Evolutionary conservation across 306 rosid species (phyloP), one percentile per base, ranked within the genome.

Genomic region (Rosa chinensis): DNA sequence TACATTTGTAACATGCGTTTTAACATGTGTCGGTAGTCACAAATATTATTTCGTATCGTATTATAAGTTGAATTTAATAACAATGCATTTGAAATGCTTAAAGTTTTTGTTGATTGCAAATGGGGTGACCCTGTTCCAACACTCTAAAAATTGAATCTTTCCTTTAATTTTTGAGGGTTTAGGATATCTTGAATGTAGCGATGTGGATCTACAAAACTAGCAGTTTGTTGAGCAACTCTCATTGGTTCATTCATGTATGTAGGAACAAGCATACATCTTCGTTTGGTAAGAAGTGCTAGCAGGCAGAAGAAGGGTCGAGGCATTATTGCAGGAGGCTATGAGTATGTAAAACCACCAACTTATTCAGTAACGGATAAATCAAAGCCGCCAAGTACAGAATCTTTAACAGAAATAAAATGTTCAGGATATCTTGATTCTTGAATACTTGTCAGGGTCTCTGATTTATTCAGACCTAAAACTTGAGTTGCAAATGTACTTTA

Each of bases 381-480:
- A 43, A 55, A 69, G 75, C 28, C 53, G 69, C 12, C 43, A 18
- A 56, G 25, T 53, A 14, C 68, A 69, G 11, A 25, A 23, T 14
- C 1, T 44, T 78, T 78, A 32, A 32, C 47, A 52, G 44, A 55
- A 67, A 56, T 75, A 52, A 49, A 69, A 47, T 37, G 62, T 59
- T 40, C 48, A 17, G 56, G 44, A 55, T 37, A 55, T 70, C 76
- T 66, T 43, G 39, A 58, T 42, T 70, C 76, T 66, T 43, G 39
- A 58, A 61, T 72, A 58, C 50, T 66, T 14, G 70, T 13, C 70
- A 44, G 14, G 47, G 47, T 48, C 64, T 70, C 47, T 40, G 28
- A 20, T 78, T 78, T 70, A 78, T 78, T 78, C 58, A 20, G 44
- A 62, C 72, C 77, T 55, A 37, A 53, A 73, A 55, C 72, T 62